Percentiles rank a stretch among this genome's conserved stretches.
phyloP scores from a whole-genome alignment of 2,329 filamentous ascomycete species.

The Exophiala viscosa region DNA sequence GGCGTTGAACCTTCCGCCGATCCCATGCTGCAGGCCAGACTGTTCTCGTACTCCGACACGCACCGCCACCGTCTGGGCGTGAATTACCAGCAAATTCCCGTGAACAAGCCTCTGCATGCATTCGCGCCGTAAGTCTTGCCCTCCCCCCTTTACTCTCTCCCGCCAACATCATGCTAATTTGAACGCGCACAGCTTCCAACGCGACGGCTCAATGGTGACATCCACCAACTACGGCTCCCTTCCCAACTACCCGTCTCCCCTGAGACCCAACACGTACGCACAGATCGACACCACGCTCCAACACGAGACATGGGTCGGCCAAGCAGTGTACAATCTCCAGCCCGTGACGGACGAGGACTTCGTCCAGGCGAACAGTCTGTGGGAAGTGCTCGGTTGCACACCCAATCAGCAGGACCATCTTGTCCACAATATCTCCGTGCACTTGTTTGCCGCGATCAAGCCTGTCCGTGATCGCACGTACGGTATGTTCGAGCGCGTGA shows the following conservation, averaged over 20 bases:
- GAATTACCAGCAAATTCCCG: conserved; percentile 41
- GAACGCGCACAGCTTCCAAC: conserved; percentile 35
- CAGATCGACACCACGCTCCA: conserved; percentile 35
- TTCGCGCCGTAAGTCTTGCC: conserved; percentile 44
- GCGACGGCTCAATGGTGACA: conserved; percentile 37
- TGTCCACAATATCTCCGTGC: conserved; percentile 57
- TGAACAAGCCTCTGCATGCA: conserved; percentile 25
- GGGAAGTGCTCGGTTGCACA: conserved; percentile 40
- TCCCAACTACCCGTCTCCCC: conserved; percentile 50
- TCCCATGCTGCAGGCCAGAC: conserved; percentile 58
- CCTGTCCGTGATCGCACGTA: conserved; percentile 61
- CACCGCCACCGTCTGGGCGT: conserved; percentile 39
- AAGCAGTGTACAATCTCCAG: conserved; percentile 38
- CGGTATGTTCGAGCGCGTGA: conserved; percentile 29
- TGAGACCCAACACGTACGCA: conserved; percentile 39
- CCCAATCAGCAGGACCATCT: conserved; percentile 61
- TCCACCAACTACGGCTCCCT: conserved; percentile 56
- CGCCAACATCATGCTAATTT: no score
- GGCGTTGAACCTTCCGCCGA: conserved; percentile 62
- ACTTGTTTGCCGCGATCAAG: conserved; percentile 44
- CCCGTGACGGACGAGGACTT: conserved; percentile 44
- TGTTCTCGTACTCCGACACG: conserved; percentile 60
- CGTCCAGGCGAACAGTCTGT: conserved; percentile 42
- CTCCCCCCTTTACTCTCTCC: no score
- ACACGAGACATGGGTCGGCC: conserved; percentile 44